Evolutionary conservation across 768 basidiomycete species (phyloP).

Genomic region (Astraeus odoratus): DNA sequence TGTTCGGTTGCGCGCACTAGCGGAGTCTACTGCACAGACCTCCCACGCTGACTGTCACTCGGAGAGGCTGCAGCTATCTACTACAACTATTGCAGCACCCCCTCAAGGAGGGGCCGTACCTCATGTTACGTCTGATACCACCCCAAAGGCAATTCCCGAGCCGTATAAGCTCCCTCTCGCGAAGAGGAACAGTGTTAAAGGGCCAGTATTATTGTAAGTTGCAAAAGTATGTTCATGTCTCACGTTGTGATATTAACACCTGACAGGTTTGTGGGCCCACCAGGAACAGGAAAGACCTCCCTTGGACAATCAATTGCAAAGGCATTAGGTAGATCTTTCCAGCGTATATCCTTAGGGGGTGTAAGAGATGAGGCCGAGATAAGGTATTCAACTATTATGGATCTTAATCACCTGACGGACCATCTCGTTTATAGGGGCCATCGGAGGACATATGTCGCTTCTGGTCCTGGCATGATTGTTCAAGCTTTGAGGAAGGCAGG

Average conservation of each 20-base stretch:
- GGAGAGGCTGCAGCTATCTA: neutral
- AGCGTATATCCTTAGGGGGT: conserved; percentile 87
- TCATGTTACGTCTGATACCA: no score
- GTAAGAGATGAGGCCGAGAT: conserved; percentile 90
- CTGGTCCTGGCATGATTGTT: conserved; percentile 77
- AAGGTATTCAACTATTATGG: conserved; percentile 21
- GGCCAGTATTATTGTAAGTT: conserved; percentile 62
- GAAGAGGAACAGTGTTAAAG: conserved; percentile 46
- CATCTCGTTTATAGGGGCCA: conserved; percentile 39
- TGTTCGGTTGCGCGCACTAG: conserved; percentile 47
- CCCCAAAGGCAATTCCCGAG: conserved; percentile 5
- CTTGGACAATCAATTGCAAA: conserved; percentile 85
- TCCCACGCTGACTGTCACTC: neutral
- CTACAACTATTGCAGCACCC: neutral
- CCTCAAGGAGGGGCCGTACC: neutral
- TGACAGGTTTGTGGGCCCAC: conserved; percentile 77
- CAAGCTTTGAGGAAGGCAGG: conserved; percentile 84
- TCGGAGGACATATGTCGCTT: conserved; percentile 85
- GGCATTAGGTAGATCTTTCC: conserved; percentile 78
- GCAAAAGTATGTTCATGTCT: neutral
- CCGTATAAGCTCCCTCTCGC: conserved; percentile 2
- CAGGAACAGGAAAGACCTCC: conserved; percentile 88
- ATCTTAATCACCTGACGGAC: neutral
- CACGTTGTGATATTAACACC: neutral
- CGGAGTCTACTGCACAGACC: conserved; percentile 11